Evolutionary conservation across 1,284 basidiomycete genomes (phyloP).

Genomic region (Cryptococcus sp.): DNA sequence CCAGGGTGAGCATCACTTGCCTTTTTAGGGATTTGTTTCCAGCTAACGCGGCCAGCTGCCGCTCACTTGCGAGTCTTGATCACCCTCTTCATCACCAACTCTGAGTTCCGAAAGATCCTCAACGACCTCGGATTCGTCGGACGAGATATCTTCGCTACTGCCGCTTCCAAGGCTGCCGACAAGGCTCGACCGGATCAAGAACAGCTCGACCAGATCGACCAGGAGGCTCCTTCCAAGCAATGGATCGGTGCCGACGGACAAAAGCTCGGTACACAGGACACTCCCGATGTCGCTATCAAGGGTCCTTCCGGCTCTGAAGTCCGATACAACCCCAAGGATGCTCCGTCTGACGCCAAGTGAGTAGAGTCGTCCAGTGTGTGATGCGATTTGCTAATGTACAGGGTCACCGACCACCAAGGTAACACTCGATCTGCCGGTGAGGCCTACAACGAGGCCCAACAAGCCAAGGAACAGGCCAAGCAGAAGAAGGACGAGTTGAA

Average conservation of each 20-base stretch:
- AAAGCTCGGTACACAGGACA: slow-evolving; percentile 45
- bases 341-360: slow-evolving; percentile 34
- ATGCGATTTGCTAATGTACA: slow-evolving; percentile 8
- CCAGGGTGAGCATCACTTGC: slow-evolving; percentile 49
- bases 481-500: slow-evolving; percentile 46
- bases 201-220: slow-evolving; percentile 60
- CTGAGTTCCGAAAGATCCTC: slow-evolving; percentile 81
- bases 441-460: slow-evolving; percentile 39
- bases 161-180: slow-evolving; percentile 68
- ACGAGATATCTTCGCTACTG: slow-evolving; percentile 76
- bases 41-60: slow-evolving; percentile 53
- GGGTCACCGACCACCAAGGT: slow-evolving; percentile 42
- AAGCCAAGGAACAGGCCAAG: slow-evolving; percentile 49
- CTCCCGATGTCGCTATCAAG: slow-evolving; percentile 42
- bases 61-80: slow-evolving; percentile 79
- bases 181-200: slow-evolving; percentile 64
- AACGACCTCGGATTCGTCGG: slow-evolving; percentile 75
- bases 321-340: slow-evolving; percentile 48
- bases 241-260: slow-evolving; percentile 49
- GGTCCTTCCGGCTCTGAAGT: slow-evolving; percentile 44
- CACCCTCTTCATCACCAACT: slow-evolving; percentile 79
- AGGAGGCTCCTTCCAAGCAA: slow-evolving; percentile 60
- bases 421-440: slow-evolving; percentile 41
- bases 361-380: slow-evolving; percentile 3
- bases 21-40: background rate